phyloP scores from a whole-genome alignment of 2,329 filamentous ascomycete genomes.

The Colletotrichum limetticola region DNA sequence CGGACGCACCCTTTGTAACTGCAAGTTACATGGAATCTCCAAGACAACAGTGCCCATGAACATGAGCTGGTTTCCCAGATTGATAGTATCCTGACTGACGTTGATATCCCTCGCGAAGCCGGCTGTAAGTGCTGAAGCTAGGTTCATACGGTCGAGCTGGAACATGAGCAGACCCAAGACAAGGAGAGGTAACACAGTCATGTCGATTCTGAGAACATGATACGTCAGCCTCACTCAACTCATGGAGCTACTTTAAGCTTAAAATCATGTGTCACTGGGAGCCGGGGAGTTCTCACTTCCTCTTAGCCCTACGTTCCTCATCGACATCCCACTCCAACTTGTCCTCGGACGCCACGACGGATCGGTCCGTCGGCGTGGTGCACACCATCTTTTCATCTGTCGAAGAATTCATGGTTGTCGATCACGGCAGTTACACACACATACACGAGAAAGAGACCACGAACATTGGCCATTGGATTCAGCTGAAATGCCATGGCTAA shows the following conservation, averaged over 20 bases:
- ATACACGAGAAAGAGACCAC: background rate
- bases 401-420: slow-evolving; percentile 7
- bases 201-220: slow-evolving; percentile 51
- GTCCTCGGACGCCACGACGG: slow-evolving; percentile 10
- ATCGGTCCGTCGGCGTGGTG: slow-evolving; percentile 32
- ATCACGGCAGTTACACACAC: background rate
- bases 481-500: background rate
- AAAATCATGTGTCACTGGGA: background rate
- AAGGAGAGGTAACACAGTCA: slow-evolving; percentile 58
- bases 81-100: slow-evolving; percentile 58
- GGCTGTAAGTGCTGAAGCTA: slow-evolving; percentile 60
- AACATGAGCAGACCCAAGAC: slow-evolving; percentile 61
- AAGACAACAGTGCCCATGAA: slow-evolving; percentile 60
- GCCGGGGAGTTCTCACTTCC: slow-evolving; percentile 28
- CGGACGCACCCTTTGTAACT: slow-evolving; percentile 45
- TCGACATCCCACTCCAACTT: slow-evolving; percentile 31
- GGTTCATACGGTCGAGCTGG: slow-evolving; percentile 64
- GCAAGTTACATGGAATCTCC: slow-evolving; percentile 64
- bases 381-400: slow-evolving; percentile 17
- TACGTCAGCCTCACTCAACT: background rate
- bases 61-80: slow-evolving; percentile 64
- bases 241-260: background rate
- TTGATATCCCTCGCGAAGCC: slow-evolving; percentile 55
- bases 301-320: slow-evolving; percentile 35
- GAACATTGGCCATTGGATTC: background rate